Evolutionary conservation across 2,329 filamentous ascomycete species (phyloP).

Genomic region (Ophiosphaerella korrae): DNA sequence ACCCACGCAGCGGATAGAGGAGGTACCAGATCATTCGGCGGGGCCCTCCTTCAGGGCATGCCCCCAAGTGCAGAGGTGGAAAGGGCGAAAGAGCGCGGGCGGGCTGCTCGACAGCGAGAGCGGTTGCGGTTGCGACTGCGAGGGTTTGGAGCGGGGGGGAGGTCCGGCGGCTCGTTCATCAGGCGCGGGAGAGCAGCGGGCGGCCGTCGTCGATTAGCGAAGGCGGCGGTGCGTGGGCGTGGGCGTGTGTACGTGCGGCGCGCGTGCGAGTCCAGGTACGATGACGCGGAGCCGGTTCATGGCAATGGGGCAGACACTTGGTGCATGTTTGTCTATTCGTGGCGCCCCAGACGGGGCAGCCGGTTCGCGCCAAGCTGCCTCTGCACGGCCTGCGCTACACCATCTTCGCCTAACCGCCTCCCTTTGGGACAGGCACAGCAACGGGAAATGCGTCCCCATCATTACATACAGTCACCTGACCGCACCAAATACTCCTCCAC

Average conservation of each 20-base stretch:
- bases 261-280: neutral
- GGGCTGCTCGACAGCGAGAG: conserved; percentile 8
- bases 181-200: conserved; percentile 8
- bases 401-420: neutral
- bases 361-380: conserved; percentile 1
- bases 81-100: neutral
- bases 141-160: conserved; percentile 17
- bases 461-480: no score
- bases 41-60: conserved; percentile 30
- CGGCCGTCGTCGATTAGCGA: conserved; percentile 5
- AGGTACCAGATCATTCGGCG: conserved; percentile 74
- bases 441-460: no score
- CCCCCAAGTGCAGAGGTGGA: conserved; percentile 12
- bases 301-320: conserved; percentile 4
- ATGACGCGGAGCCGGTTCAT: conserved; percentile 17
- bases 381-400: neutral
- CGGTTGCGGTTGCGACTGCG: neutral
- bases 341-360: conserved; percentile 25
- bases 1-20: conserved; percentile 78
- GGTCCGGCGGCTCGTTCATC: conserved; percentile 32
- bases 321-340: conserved; percentile 31
- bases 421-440: neutral
- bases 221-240: conserved; percentile 20
- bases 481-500: no score
- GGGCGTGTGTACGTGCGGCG: neutral